Evolutionary conservation across 108 stramenopile genomes (phyloP).

Genomic region (Nitzschia palea): DNA sequence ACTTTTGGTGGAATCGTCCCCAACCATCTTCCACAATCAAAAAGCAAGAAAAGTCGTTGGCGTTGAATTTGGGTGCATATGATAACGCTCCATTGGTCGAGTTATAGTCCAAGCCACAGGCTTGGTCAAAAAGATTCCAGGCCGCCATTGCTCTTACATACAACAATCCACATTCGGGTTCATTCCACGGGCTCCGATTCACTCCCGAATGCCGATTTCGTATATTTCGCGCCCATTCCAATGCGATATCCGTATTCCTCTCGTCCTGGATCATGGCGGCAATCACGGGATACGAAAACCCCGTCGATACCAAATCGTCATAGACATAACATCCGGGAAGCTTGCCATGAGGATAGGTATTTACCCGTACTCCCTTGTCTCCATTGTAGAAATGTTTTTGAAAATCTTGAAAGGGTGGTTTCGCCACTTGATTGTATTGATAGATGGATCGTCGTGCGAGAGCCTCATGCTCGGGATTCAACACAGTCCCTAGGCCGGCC

Average conservation of each 20-base stretch:
- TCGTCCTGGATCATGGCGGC: slow-evolving; percentile 14
- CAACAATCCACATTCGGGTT: slow-evolving; percentile 14
- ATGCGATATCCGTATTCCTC: slow-evolving; percentile 9
- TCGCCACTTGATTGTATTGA: slow-evolving; percentile 10
- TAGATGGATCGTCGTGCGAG: slow-evolving; percentile 10
- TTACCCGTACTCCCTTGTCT: slow-evolving; percentile 12
- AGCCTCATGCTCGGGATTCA: slow-evolving; percentile 10
- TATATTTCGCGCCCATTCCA: not conserved
- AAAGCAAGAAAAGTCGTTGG: not conserved
- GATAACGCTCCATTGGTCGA: slow-evolving; percentile 1
- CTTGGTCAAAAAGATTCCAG: slow-evolving; percentile 19
- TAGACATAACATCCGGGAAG: not conserved
- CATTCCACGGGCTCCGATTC: slow-evolving; percentile 20
- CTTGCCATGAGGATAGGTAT: slow-evolving; percentile 18
- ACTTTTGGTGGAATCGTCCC: not conserved
- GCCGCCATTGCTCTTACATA: slow-evolving; percentile 18
- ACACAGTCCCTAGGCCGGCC: slow-evolving; percentile 9
- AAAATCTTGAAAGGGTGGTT: slow-evolving; percentile 3
- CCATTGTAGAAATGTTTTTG: slow-evolving; percentile 5
- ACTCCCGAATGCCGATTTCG: slow-evolving; percentile 12
- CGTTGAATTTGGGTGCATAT: not conserved
- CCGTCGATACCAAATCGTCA: slow-evolving; percentile 5
- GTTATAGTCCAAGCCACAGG: slow-evolving; percentile 23
- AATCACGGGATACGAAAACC: slow-evolving; percentile 13
- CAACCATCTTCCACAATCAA: not conserved